Percentiles rank a stretch among this genome's conserved stretches.
phyloP scores from a whole-genome alignment of 768 basidiomycete species.

The Lentinula edodes region DNA sequence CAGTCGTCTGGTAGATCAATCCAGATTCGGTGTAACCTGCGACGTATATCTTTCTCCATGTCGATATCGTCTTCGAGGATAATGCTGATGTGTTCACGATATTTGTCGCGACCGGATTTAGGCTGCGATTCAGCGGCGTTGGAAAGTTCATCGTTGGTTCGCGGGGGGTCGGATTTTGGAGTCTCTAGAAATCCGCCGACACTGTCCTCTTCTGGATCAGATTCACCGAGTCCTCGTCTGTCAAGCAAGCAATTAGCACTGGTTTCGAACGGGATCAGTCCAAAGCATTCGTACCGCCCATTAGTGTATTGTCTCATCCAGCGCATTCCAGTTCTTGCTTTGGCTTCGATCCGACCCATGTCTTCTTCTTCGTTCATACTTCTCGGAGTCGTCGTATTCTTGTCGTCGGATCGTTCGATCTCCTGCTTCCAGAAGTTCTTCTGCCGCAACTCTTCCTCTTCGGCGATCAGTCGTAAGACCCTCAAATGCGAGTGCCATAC shows the following conservation, averaged over 20 bases:
- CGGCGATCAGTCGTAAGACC: background rate
- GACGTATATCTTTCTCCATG: conserved; percentile 7
- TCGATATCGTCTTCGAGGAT: conserved; percentile 8
- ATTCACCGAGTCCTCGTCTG: background rate
- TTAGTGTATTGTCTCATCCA: background rate
- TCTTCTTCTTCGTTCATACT: background rate
- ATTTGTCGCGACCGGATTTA: background rate
- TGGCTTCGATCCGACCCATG: background rate
- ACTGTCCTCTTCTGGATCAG: background rate
- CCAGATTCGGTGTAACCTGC: conserved; percentile 35
- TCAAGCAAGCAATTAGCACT: background rate
- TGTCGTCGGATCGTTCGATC: background rate
- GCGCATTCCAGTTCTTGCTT: background rate
- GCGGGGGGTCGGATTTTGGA: background rate
- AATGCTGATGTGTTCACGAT: background rate
- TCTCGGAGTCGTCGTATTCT: background rate
- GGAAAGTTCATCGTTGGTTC: background rate
- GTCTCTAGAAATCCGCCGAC: background rate
- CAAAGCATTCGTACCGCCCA: background rate
- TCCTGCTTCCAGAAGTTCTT: background rate
- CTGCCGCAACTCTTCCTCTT: background rate
- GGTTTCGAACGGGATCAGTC: background rate
- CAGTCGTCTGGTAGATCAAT: conserved; percentile 48
- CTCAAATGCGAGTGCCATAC: conserved; percentile 5
- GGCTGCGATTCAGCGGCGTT: background rate